Percentiles rank a stretch among this genome's conserved stretches.
These are phyloP conservation scores for Septoria petroselini DNA, from an alignment of 2,329 filamentous ascomycete species.

Conservation along the genomic window DNA sequence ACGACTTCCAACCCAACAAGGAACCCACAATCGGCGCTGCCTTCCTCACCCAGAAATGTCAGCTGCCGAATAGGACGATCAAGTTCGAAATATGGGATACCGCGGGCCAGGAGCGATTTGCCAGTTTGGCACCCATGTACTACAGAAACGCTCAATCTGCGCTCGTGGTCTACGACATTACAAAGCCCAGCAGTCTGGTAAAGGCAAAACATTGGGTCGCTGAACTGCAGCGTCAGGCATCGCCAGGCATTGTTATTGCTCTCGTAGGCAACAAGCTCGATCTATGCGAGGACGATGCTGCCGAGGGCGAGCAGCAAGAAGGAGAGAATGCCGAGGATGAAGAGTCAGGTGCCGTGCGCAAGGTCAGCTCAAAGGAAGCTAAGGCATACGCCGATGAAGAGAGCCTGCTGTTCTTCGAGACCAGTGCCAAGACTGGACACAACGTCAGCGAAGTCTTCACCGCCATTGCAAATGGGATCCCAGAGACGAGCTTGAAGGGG, in stretches of 20 bases:
- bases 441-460: conserved; percentile 97
- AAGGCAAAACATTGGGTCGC: conserved; percentile 99
- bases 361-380: conserved; percentile 86
- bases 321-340: conserved; percentile 45
- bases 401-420: conserved; percentile 92
- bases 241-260: conserved; percentile 92
- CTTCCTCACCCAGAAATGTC: conserved; percentile 98
- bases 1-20: conserved; percentile 99
- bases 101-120: conserved; percentile 94
- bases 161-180: conserved; percentile 97
- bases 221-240: conserved; percentile 92
- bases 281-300: conserved; percentile 58
- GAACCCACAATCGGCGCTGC: conserved; percentile 98
- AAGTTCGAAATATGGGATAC: conserved; percentile 88
- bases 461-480: conserved; percentile 96
- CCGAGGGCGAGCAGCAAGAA: conserved; percentile 49
- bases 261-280: conserved; percentile 97
- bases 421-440: conserved; percentile 90
- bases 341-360: conserved; percentile 64
- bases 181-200: conserved; percentile 88
- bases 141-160: conserved; percentile 98
- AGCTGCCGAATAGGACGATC: conserved; percentile 79
- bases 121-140: conserved; percentile 96
- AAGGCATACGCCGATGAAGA: conserved; percentile 94
- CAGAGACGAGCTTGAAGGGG: conserved; percentile 92